Evolutionary conservation across 257 asterid species (phyloP).

Genomic region (Solanum microdontum): DNA sequence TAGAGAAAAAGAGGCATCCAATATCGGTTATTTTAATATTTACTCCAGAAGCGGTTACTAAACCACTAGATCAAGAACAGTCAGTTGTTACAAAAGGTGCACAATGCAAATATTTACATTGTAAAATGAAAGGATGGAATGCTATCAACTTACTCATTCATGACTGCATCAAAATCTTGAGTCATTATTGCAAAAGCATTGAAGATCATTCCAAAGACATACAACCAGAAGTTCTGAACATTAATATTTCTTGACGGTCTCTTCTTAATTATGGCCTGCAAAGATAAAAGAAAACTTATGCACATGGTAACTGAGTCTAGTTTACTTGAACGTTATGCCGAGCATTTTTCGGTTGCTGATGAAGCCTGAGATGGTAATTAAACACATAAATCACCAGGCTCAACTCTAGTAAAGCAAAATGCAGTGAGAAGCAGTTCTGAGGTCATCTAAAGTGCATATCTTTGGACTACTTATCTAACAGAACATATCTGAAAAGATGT

Average conservation of each 20-base stretch:
- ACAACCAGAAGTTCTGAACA: constrained; percentile 98
- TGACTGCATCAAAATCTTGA: constrained; percentile 90
- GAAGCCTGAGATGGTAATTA: neutral
- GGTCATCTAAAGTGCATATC: neutral
- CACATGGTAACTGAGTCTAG: neutral
- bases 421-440: neutral
- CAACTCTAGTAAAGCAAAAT: neutral
- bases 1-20: neutral
- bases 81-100: neutral
- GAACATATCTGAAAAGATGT: constrained; percentile 8
- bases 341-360: neutral
- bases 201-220: constrained; percentile 95
- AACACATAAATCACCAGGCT: neutral
- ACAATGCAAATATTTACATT: neutral
- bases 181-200: constrained; percentile 73
- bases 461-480: neutral
- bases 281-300: constrained; percentile 10
- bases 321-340: neutral
- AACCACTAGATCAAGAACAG: neutral
- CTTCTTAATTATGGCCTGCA: constrained; percentile 85
- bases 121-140: neutral
- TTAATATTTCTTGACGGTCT: constrained; percentile 95
- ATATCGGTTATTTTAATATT: neutral
- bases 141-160: constrained; percentile 53
- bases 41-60: neutral